Base-by-base conservation (phyloP, 441 rosid genomes). In the Mallotus repandus region DNA sequence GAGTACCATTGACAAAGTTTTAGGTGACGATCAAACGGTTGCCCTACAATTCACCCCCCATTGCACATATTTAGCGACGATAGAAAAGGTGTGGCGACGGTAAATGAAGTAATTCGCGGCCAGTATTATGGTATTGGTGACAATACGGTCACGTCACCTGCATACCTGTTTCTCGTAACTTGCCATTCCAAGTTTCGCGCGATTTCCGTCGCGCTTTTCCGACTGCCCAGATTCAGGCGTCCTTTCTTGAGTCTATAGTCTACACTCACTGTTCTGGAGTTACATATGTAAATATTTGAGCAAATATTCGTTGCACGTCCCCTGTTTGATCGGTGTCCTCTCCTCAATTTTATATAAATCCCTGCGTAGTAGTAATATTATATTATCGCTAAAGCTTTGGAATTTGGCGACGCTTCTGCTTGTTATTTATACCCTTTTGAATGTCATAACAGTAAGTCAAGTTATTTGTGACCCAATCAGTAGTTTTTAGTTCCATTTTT, bases 111-210 rank as follows among this genome's bases (percentile, higher is more conserved):
- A 38, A 38, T 38, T 38, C 41, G 41, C 41, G 0, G 7, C 41
- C 41, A 38, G 0, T 38, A 38, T 38, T 38, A 4, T 38, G 7
- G 6, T 38, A 38, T 38, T 6, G 41, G 41, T 38, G 7, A 38
- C 41, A 38, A 45, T 7, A 45, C 11, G 5, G 72, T 56, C 68
- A 72, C 68, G 75, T 72, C 68, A 63, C 53, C 49, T 14, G 35
- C 29, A 32, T 22, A 71, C 19, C 74, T 12, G 75, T 9, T 53
- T 41, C 53, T 38, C 63, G 38, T 65, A 19, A 64, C 19, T 45
- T 48, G n/a, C 19, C 9, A 72, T 63, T 72, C 64, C 76, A 72
- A 72, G 63, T 72, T 72, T 72, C 69, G 76, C 75, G 75, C 69
- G 49, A 62, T 12, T 52, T 53, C 18, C 16, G 3, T 32, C 25